A percentile compares a stretch with the other conserved stretches of the same genome.
phyloP scores from a whole-genome alignment of 129 eudicot genomes.

The Cynara cardunculus region DNA sequence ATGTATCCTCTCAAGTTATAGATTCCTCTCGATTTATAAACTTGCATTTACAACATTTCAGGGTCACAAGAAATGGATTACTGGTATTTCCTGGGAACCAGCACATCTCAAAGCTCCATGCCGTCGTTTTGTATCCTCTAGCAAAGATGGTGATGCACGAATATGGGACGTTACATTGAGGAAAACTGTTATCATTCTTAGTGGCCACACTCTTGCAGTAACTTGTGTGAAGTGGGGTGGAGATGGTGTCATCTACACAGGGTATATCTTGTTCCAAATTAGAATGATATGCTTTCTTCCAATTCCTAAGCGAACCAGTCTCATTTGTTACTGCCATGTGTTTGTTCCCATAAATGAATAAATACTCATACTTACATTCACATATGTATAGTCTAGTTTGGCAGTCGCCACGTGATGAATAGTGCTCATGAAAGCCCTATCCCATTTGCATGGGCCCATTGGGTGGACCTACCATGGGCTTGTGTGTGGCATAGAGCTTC shows the following conservation, averaged over 20 bases:
- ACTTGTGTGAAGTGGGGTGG: constrained; percentile 99
- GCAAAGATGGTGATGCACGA: constrained; percentile 98
- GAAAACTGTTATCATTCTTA: constrained; percentile 70
- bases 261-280: constrained; percentile 47
- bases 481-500: background rate
- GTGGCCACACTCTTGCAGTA: constrained; percentile 95
- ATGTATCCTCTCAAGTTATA: background rate
- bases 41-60: constrained; percentile 26
- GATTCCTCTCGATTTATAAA: background rate
- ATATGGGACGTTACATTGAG: constrained; percentile 78
- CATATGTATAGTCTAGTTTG: too few relatives aligned
- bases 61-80: constrained; percentile 98
- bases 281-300: background rate
- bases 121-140: constrained; percentile 92
- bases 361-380: background rate
- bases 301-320: background rate
- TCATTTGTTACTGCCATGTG: background rate
- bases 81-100: constrained; percentile 98
- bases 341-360: background rate
- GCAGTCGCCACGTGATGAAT: background rate
- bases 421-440: background rate
- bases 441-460: background rate
- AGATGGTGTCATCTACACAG: constrained; percentile 94
- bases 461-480: background rate
- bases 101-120: constrained; percentile 75